Evolutionary conservation across 2,329 filamentous ascomycete species (phyloP), one percentile per base, ranked within the genome.

Genomic region (Fusarium poae): DNA sequence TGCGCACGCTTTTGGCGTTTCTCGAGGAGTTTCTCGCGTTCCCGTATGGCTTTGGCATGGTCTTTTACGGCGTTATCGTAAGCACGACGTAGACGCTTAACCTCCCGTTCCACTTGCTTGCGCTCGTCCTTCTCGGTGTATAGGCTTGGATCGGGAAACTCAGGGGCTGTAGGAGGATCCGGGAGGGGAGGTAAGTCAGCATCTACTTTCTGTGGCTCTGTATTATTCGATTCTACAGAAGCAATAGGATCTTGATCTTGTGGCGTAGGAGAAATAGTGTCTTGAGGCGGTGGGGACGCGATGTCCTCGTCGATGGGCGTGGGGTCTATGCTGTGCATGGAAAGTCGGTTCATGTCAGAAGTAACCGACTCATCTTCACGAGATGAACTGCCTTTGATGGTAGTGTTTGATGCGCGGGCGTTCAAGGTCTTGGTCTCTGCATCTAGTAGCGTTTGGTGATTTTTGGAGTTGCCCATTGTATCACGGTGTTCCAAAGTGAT

Each of bases 71-170:
- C 86, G 72, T 88, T 84, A 29, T 91, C 85, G 75, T 93, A 91
- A 11, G 83, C 82, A 74, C 92, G 92, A 32, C 88, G 81, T 2
- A 83, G 82, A 15, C 86, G 84, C 52, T 87, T 86, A 57, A 88
- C 84, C 72, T 93, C 90, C 59, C 90, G 91, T 72, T 92, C 89
- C 2, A 89, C 90, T 40, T 88, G 83, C 72, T 91, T 92, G 11
- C 88, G 86, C 29, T 87, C 82, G 9, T 88, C 86, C 72, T 90
- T 90, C 77, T 92, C 88, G 3, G 84, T 80, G 74, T 88, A 89
- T 46, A 83, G 79, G 44, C 82, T 81, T 2, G 89, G 76, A 69
- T 93, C 85, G 3, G 90, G 85, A 10, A 75, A 61, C 2, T 67
- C 62, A 5, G 77, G 79, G 4, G 82, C 79, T 7, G 80, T 67